Base-by-base conservation (phyloP, 306 rosid species). In the Vachellia collinsii region DNA sequence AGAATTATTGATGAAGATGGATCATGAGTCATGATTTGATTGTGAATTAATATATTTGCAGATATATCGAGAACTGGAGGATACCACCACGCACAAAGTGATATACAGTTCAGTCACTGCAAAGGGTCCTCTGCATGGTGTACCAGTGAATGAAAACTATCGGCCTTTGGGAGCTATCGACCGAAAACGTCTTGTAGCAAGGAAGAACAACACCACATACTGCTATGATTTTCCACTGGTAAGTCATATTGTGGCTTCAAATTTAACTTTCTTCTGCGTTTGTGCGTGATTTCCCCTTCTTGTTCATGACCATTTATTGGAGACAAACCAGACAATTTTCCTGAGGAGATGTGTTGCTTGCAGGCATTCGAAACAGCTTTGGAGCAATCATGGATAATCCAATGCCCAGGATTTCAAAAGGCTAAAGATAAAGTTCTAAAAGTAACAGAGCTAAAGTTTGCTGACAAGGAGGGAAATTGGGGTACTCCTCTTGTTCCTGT, bases 171-270 rank as follows among this genome's bases (percentile, higher is more conserved):
- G 98, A 84, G 88, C 77, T 79, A 90, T 93, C 72, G 97, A 93
- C 74, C 89, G 90, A 74, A 96, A 87, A 79, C 99, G 99, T 62
- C 97, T 93, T 74, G 47, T 84, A 81, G 99, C 99, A 53, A 89
- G 99, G 90, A 92, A 86, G 86, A 96, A 87, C 85, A 92, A 84
- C 86, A 96, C 99, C 76, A 96, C 99, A 58, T 96, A 93, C 84
- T 96, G 99, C 91, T 93, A 96, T 75, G 99, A 96, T 85, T 96
- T 96, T 73, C 99, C 99, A 44, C 88, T 96, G 91, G 99, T 92
- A 81, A 85, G 97, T 88, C 67, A 12, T 75, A 74, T 71, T 63
- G 39, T 68, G 11, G 23, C 72, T 59, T 43, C 56, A 74, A 74
- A 54, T 64, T 74, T 81, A 56, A 68, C 46, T 69, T 61, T 73